Conservation (phyloP, 805 yeast genomes). For the Suhomyces canberraensis region DNA sequence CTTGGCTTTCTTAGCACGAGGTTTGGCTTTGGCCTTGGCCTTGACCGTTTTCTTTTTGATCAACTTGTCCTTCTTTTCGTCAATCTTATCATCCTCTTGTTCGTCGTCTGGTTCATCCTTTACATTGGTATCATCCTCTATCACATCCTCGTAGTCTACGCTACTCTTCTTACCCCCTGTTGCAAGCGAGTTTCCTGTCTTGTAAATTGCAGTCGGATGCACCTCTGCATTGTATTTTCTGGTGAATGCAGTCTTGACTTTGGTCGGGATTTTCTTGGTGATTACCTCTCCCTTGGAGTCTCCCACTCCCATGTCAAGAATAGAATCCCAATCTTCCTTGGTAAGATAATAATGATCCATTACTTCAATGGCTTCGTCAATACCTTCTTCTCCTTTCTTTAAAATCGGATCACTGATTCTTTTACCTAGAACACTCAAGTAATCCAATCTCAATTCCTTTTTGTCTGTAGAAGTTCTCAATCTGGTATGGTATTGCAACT, state of each 20-base stretch:
- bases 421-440: constrained; percentile 61
- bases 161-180: constrained; percentile 25
- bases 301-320: constrained; percentile 83
- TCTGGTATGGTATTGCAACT: constrained; percentile 83
- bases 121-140: constrained; percentile 53
- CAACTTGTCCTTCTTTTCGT: constrained; percentile 58
- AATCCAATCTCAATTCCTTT: constrained; percentile 69
- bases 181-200: constrained; percentile 59
- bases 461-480: constrained; percentile 75
- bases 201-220: constrained; percentile 85
- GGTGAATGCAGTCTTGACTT: constrained; percentile 84
- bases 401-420: constrained; percentile 59
- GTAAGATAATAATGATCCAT: constrained; percentile 87
- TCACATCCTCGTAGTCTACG: constrained; percentile 72
- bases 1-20: constrained; percentile 2
- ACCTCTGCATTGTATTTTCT: constrained; percentile 68
- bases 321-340: constrained; percentile 87
- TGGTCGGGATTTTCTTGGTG: constrained; percentile 65
- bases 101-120: constrained; percentile 45
- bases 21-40: constrained; percentile 18
- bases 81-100: constrained; percentile 44
- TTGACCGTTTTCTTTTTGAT: constrained; percentile 41
- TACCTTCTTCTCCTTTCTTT: constrained; percentile 56
- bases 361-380: constrained; percentile 58
- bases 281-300: constrained; percentile 33